Evolutionary conservation across 768 basidiomycete species (phyloP).

Genomic region (Pleurotus citrinopileatus): DNA sequence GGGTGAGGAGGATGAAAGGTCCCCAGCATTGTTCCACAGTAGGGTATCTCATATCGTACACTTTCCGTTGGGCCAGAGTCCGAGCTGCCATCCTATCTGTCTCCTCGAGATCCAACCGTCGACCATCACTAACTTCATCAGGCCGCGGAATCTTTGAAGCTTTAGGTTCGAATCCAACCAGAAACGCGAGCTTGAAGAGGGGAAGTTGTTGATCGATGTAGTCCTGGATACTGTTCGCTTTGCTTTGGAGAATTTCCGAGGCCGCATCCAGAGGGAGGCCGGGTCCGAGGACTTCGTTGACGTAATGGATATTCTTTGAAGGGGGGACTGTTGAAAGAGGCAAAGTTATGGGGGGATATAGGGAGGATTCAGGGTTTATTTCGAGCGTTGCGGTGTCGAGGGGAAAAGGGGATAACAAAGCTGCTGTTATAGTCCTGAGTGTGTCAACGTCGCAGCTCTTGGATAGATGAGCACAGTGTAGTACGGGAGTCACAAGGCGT

Average conservation of each 20-base stretch:
- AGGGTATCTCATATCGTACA: slow-evolving; percentile 34
- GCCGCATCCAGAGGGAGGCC: not conserved
- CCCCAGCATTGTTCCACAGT: slow-evolving; percentile 29
- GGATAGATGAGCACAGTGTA: not conserved
- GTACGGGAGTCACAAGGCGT: no score
- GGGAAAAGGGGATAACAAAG: not conserved
- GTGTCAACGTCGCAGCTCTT: not conserved
- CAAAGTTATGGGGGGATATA: slow-evolving; percentile 11
- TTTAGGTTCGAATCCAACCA: not conserved
- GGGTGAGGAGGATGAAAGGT: slow-evolving; percentile 27
- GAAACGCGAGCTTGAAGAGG: slow-evolving; percentile 4
- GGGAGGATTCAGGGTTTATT: slow-evolving; percentile 19
- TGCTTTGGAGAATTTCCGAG: not conserved
- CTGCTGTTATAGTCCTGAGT: not conserved
- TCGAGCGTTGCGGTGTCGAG: not conserved
- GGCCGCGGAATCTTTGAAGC: slow-evolving; percentile 1
- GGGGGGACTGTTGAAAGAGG: slow-evolving; percentile 22
- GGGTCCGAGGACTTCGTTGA: not conserved
- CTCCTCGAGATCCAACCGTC: slow-evolving; percentile 10
- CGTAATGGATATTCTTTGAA: slow-evolving; percentile 8
- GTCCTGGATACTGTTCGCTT: not conserved
- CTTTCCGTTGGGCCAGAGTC: slow-evolving; percentile 28
- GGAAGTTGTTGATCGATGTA: not conserved
- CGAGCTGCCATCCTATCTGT: slow-evolving; percentile 19
- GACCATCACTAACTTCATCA: slow-evolving; percentile 1